Evolutionary conservation across 169 alveolate genomes (phyloP).

Genomic region (Plasmodium reichenowi): DNA sequence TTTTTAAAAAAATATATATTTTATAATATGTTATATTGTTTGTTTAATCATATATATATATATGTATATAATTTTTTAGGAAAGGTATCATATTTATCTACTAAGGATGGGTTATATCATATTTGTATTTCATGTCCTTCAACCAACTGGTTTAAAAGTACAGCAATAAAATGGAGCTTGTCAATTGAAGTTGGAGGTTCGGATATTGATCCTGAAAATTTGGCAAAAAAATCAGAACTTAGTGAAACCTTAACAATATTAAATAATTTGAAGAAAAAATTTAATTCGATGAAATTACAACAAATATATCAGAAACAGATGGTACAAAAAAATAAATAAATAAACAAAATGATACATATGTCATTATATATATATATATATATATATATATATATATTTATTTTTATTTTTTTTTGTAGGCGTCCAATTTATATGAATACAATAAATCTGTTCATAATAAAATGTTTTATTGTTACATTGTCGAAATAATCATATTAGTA

Average conservation of each 20-base stretch:
- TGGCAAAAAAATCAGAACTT: constrained; percentile 77
- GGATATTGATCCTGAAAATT: constrained; percentile 75
- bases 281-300: constrained; percentile 54
- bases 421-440: constrained; percentile 80
- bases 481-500: constrained; percentile 78
- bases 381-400: constrained; percentile 3
- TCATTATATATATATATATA: background rate
- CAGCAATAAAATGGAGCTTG: constrained; percentile 78
- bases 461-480: constrained; percentile 81
- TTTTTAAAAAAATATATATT: background rate
- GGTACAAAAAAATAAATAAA: constrained; percentile 11
- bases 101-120: constrained; percentile 74
- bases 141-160: constrained; percentile 79
- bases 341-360: constrained; percentile 7
- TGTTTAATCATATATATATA: background rate
- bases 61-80: constrained; percentile 50
- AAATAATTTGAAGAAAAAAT: constrained; percentile 25
- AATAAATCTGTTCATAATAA: constrained; percentile 80
- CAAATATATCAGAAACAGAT: constrained; percentile 46
- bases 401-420: constrained; percentile 65
- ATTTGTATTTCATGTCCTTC: constrained; percentile 84
- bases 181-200: constrained; percentile 83
- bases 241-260: constrained; percentile 48
- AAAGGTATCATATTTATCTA: constrained; percentile 77
- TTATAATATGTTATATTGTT: too few relatives aligned